Evolutionary conservation across 768 basidiomycete genomes (phyloP).

Genomic region (Russula abietina): DNA sequence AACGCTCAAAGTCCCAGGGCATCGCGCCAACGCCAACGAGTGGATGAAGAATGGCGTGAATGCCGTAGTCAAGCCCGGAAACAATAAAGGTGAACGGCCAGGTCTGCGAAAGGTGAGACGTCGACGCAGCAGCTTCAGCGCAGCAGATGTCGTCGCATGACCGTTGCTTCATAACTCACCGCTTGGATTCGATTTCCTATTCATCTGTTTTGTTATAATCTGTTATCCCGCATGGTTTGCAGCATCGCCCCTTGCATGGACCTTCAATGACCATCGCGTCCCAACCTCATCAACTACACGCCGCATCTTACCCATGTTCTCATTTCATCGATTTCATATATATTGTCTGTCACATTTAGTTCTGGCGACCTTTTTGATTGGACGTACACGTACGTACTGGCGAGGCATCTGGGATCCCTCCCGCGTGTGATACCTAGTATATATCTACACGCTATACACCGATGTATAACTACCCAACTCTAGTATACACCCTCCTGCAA

Average conservation of each 20-base stretch:
- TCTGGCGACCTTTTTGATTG: slow-evolving; percentile 13
- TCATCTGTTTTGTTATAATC: slow-evolving; percentile 13
- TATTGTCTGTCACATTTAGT: slow-evolving; percentile 22
- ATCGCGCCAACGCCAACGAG: slow-evolving; percentile 31
- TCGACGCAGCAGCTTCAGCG: slow-evolving; percentile 81
- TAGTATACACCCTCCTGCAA: slow-evolving; percentile 23
- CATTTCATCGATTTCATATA: slow-evolving; percentile 17
- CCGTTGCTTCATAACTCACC: background rate
- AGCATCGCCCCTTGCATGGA: slow-evolving; percentile 10
- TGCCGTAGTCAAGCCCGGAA: slow-evolving; percentile 64
- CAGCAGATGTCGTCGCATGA: slow-evolving; percentile 78
- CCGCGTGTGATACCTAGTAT: slow-evolving; percentile 19
- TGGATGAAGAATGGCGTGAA: slow-evolving; percentile 74
- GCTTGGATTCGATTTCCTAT: slow-evolving; percentile 15
- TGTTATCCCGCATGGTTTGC: slow-evolving; percentile 7
- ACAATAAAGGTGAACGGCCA: slow-evolving; percentile 62
- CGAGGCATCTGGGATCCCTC: slow-evolving; percentile 21
- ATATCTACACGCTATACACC: slow-evolving; percentile 21
- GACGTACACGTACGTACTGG: slow-evolving; percentile 16
- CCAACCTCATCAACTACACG: slow-evolving; percentile 3
- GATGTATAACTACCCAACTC: slow-evolving; percentile 24
- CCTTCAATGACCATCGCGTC: slow-evolving; percentile 1
- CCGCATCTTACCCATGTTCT: slow-evolving; percentile 12
- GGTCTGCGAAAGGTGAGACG: slow-evolving; percentile 67
- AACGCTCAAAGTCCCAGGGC: slow-evolving; percentile 36